Conservation (phyloP, 441 rosid genomes). For the Mallotus repandus region DNA sequence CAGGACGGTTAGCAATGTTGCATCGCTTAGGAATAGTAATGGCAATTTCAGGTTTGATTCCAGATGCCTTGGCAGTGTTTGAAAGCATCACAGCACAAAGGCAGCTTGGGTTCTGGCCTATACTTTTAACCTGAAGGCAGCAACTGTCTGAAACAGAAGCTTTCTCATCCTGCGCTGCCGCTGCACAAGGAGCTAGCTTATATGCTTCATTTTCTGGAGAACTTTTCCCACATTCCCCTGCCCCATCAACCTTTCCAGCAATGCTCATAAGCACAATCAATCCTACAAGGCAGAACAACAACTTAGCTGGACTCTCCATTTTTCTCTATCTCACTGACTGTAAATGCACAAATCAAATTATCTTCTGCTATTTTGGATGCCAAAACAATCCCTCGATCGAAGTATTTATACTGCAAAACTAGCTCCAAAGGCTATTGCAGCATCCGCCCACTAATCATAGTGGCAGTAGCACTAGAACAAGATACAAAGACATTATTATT, state of each 20-base stretch:
- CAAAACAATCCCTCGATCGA: neutral
- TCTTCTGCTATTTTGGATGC: slow-evolving; percentile 12
- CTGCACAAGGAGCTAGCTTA: slow-evolving; percentile 58
- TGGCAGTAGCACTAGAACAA: slow-evolving; percentile 35
- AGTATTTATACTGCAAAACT: slow-evolving; percentile 29
- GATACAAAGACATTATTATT: slow-evolving; percentile 6
- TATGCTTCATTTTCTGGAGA: slow-evolving; percentile 62
- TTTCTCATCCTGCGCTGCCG: slow-evolving; percentile 53
- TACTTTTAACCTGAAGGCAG: slow-evolving; percentile 48
- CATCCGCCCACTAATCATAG: slow-evolving; percentile 29
- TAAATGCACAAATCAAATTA: too few species aligned
- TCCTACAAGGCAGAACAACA: slow-evolving; percentile 31
- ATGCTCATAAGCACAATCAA: slow-evolving; percentile 28
- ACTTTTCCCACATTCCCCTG: slow-evolving; percentile 65
- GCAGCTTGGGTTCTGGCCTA: slow-evolving; percentile 58
- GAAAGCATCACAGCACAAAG: slow-evolving; percentile 77
- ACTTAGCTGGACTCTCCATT: slow-evolving; percentile 35
- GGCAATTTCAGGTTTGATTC: slow-evolving; percentile 59
- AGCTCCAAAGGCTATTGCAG: slow-evolving; percentile 12
- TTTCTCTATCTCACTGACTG: neutral
- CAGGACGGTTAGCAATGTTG: slow-evolving; percentile 70
- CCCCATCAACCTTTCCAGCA: slow-evolving; percentile 31
- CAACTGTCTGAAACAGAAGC: slow-evolving; percentile 55
- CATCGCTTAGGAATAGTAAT: slow-evolving; percentile 80
- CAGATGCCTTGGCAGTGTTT: slow-evolving; percentile 61